A percentile compares a stretch with the other conserved stretches of the same genome.
phyloP scores from a whole-genome alignment of 23 red algal genomes.

The Gracilaria domingensis region DNA sequence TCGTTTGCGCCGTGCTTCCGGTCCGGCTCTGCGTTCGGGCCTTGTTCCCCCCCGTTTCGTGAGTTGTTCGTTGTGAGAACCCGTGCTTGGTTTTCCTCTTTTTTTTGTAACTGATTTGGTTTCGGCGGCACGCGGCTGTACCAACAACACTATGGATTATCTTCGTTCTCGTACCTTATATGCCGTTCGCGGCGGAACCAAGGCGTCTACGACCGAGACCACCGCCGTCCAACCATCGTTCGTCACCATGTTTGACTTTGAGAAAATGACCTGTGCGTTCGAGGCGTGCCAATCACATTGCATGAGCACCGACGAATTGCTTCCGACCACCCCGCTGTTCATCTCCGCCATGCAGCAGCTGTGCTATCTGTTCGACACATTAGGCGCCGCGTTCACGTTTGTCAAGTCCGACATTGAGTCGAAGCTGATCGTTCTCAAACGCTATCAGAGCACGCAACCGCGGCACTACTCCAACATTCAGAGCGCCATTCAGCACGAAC shows the following conservation, averaged over 20 bases:
- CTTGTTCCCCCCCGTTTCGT: no score
- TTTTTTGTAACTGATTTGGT: no score
- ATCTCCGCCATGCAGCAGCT: slow-evolving; percentile 76
- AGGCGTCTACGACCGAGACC: not conserved
- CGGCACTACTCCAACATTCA: not conserved
- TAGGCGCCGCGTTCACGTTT: slow-evolving; percentile 88
- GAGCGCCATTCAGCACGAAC: slow-evolving; percentile 17
- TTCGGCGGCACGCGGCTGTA: no score
- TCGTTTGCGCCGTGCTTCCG: no score
- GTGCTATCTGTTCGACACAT: slow-evolving; percentile 71
- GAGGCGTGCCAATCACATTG: slow-evolving; percentile 28
- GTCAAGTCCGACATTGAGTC: slow-evolving; percentile 76
- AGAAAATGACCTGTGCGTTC: slow-evolving; percentile 73
- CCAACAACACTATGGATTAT: not conserved
- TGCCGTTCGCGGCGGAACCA: not conserved
- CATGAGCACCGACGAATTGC: not conserved
- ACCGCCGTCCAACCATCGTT: not conserved
- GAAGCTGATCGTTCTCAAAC: slow-evolving; percentile 68
- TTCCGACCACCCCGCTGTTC: slow-evolving; percentile 73
- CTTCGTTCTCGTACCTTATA: not conserved
- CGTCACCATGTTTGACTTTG: slow-evolving; percentile 63
- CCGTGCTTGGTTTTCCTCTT: no score
- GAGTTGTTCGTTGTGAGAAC: no score
- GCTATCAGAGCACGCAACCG: not conserved
- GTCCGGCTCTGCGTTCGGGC: no score